Evolutionary conservation across 148 eudicot species (phyloP).

Genomic region (Heliosperma pusillum): DNA sequence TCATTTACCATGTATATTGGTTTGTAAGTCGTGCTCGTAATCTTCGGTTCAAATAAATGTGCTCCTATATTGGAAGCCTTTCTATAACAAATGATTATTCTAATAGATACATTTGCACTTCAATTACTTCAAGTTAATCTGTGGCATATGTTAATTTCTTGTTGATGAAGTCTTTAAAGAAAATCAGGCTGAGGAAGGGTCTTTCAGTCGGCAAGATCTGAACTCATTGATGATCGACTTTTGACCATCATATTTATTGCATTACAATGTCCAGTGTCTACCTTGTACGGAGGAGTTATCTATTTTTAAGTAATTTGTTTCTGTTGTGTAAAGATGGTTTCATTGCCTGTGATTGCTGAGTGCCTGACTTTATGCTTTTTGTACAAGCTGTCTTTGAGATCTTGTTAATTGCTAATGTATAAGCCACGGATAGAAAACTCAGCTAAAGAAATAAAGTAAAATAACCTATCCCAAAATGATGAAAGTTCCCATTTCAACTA

Average conservation of each 20-base stretch:
- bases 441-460: background rate
- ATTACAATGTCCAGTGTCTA: background rate
- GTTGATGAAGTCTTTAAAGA: too few relatives aligned
- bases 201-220: background rate
- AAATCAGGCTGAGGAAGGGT: too few relatives aligned
- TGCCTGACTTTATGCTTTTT: background rate
- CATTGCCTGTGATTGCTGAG: background rate
- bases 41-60: background rate
- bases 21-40: background rate
- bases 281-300: background rate
- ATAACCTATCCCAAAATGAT: background rate
- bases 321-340: background rate
- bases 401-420: background rate
- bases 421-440: background rate
- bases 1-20: background rate
- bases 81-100: background rate
- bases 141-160: background rate
- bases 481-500: constrained; percentile 4
- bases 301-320: background rate
- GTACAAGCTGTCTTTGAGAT: background rate
- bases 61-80: background rate
- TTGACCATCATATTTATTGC: background rate
- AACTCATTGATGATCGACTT: background rate
- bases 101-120: background rate
- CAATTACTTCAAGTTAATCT: background rate